Percentiles rank a stretch among this genome's conserved stretches.
phyloP scores from a whole-genome alignment of 1,284 basidiomycete genomes.

The Schizophyllum amplum region DNA sequence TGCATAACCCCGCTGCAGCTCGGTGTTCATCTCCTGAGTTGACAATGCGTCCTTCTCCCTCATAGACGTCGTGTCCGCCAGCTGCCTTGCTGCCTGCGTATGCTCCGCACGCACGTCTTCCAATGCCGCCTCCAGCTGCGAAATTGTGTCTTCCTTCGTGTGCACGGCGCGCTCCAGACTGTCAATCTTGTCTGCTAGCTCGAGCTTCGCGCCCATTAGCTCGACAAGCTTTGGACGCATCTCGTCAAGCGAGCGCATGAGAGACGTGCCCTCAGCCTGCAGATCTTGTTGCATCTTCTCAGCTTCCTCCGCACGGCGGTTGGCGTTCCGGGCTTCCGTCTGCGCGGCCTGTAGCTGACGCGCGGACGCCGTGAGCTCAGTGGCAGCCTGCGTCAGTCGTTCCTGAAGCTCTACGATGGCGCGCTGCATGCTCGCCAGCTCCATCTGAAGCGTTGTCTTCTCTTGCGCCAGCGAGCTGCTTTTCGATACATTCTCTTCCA shows the following conservation, averaged over 20 bases:
- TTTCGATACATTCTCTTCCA: conserved; percentile 36
- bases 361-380: conserved; percentile 43
- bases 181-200: conserved; percentile 56
- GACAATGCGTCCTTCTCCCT: conserved; percentile 44
- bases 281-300: conserved; percentile 62
- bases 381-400: conserved; percentile 45
- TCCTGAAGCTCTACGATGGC: conserved; percentile 45
- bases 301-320: conserved; percentile 62
- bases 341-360: conserved; percentile 54
- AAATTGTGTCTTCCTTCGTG: conserved; percentile 48
- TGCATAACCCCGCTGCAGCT: conserved; percentile 54
- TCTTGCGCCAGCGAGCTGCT: conserved; percentile 39
- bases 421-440: conserved; percentile 36
- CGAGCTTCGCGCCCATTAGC: conserved; percentile 59
- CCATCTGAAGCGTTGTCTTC: conserved; percentile 37
- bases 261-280: conserved; percentile 61
- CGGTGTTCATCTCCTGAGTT: conserved; percentile 38
- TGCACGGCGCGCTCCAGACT: conserved; percentile 44
- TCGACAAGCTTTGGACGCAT: conserved; percentile 81
- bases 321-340: conserved; percentile 50
- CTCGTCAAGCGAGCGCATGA: conserved; percentile 73
- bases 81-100: conserved; percentile 34
- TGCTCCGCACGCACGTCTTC: conserved; percentile 44
- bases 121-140: conserved; percentile 50
- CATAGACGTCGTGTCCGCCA: conserved; percentile 31